Evolutionary conservation across 2,329 filamentous ascomycete species (phyloP), one percentile per base, ranked within the genome.

Genomic region (Botrytis squamosa): DNA sequence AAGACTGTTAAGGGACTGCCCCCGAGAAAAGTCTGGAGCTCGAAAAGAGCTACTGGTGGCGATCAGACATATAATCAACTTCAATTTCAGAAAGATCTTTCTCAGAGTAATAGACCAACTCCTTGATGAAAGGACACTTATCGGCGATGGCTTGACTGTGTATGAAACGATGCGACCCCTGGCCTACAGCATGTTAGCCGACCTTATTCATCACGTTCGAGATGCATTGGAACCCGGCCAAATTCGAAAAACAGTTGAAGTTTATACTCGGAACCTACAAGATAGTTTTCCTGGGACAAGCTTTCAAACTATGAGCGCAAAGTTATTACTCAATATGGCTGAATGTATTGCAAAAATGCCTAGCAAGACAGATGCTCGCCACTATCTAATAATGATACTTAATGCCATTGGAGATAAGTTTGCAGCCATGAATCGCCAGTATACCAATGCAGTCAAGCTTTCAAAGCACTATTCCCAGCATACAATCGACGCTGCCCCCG

Each of bases 221-320:
- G 96, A 98, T 75, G 91, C 91, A n/a, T 85, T 99, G 36, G 90
- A 89, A 36, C 92, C 94, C 16, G 92, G 95, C 77, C 96, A 98
- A 84, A 99, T 99, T 76, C 90, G 95, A 65, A 93, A 95, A 80
- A 98, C 97, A 0, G 94, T 99, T 16, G 93, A 97, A 81, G 96
- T 99, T 6, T 99, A 99, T 83, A 98, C 97, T 1, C 94, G 92
- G 80, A 98, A 98, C 79, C 85, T 99, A 36, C 94, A 97, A 80
- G 96, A 98, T 82, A 94, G 93, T 76, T 97, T 97, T 76, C 97
- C 96, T 0, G 97, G 97, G 14, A 98, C 97, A 0, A 99, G 95
- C 82, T 99, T 99, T 81, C 97, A 99, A 83, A 99, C 96, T 0
- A 99, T 99, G 96, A 98, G 96, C 79, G 97, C 96, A 0, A 99